A percentile compares a stretch with the other conserved stretches of the same genome.
phyloP scores from a whole-genome alignment of 2,329 filamentous ascomycete species.

The Phaeomoniella chlamydospora region DNA sequence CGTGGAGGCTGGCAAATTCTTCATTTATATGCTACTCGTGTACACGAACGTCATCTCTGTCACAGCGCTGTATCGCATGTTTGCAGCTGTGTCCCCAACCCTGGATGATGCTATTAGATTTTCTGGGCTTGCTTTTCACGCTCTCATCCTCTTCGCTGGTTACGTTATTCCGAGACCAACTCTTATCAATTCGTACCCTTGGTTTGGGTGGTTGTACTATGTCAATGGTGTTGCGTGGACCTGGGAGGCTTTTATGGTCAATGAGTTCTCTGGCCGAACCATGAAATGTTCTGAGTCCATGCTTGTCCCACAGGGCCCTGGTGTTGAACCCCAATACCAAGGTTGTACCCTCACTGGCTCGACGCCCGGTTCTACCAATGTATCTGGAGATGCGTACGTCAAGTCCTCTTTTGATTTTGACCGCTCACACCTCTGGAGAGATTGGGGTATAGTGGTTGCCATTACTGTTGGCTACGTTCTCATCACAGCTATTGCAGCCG shows the following conservation, averaged over 20 bases:
- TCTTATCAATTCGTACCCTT: slow-evolving; percentile 43
- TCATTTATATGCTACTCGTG: slow-evolving; percentile 50
- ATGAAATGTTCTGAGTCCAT: slow-evolving; percentile 47
- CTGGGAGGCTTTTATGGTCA: slow-evolving; percentile 53
- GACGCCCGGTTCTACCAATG: slow-evolving; percentile 30
- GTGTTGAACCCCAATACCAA: slow-evolving; percentile 39
- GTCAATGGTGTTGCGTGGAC: slow-evolving; percentile 42
- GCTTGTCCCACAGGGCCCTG: slow-evolving; percentile 45
- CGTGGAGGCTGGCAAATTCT: slow-evolving; percentile 47
- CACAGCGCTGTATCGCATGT: slow-evolving; percentile 51
- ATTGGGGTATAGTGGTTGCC: slow-evolving; percentile 64
- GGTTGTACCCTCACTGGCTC: slow-evolving; percentile 51
- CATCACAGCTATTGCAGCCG: slow-evolving; percentile 56
- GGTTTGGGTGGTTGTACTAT: slow-evolving; percentile 51
- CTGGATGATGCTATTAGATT: slow-evolving; percentile 55
- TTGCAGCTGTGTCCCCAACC: slow-evolving; percentile 47
- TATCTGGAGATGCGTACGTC: slow-evolving; percentile 42
- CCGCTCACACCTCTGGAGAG: slow-evolving; percentile 49
- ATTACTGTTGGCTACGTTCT: slow-evolving; percentile 62
- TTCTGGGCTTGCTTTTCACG: slow-evolving; percentile 45
- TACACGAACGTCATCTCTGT: slow-evolving; percentile 48
- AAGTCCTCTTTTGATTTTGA: slow-evolving; percentile 35
- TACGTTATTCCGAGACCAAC: slow-evolving; percentile 54
- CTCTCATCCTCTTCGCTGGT: slow-evolving; percentile 49
- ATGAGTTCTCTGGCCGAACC: slow-evolving; percentile 44